These are phyloP conservation scores for Carex kokanica DNA, from an alignment of 176 grass and related monocot genomes.

Conservation along the genomic window DNA sequence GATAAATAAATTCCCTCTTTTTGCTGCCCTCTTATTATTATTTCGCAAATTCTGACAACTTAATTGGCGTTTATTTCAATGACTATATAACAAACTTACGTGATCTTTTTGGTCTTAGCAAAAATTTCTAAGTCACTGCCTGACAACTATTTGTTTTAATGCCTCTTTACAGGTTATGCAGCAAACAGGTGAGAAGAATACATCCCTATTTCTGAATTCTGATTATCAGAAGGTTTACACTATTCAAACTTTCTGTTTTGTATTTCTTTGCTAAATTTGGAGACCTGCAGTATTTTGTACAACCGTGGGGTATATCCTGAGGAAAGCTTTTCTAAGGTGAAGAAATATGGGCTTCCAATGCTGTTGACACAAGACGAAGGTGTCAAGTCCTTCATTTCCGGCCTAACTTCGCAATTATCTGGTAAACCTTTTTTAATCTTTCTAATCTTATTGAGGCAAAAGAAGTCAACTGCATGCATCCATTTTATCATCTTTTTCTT, in stretches of 20 bases:
- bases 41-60: background rate
- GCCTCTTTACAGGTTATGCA: slow-evolving; percentile 66
- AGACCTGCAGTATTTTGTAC: slow-evolving; percentile 76
- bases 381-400: slow-evolving; percentile 66
- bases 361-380: slow-evolving; percentile 85
- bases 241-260: background rate
- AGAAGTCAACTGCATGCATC: background rate
- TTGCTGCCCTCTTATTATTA: background rate
- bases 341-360: slow-evolving; percentile 96
- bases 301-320: slow-evolving; percentile 88
- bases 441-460: background rate
- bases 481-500: background rate
- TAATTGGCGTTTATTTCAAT: background rate
- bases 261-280: slow-evolving; percentile 4
- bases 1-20: slow-evolving; percentile 2
- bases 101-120: background rate
- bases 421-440: slow-evolving; percentile 25
- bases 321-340: slow-evolving; percentile 91
- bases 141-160: slow-evolving; percentile 29
- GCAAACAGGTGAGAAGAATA: slow-evolving; percentile 65
- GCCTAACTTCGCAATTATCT: slow-evolving; percentile 77
- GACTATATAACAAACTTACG: background rate
- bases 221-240: background rate
- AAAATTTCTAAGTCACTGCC: background rate
- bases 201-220: background rate